phyloP scores from a whole-genome alignment of 306 rosid species.

The Dryas drummondii region DNA sequence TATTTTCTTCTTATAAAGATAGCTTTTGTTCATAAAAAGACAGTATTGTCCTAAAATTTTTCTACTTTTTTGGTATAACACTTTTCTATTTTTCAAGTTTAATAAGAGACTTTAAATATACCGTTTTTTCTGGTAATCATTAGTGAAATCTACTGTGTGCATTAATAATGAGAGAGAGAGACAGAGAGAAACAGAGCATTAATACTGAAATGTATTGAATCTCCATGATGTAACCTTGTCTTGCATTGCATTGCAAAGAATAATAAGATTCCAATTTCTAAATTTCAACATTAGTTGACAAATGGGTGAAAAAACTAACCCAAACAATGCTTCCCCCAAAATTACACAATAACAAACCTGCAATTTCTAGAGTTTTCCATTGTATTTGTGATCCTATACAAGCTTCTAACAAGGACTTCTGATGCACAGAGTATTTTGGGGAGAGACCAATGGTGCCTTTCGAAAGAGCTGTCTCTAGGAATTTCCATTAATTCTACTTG shows the following conservation, averaged over 20 bases:
- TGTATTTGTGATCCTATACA: constrained; percentile 39
- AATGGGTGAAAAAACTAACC: constrained; percentile 35
- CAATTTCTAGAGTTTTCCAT: constrained; percentile 38
- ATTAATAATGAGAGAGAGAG: neutral
- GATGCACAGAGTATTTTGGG: constrained; percentile 13
- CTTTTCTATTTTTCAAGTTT: no score
- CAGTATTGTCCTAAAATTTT: no score
- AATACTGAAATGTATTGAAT: neutral
- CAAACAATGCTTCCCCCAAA: constrained; percentile 52
- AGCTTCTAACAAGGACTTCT: constrained; percentile 36
- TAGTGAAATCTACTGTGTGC: no score
- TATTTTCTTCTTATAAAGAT: no score
- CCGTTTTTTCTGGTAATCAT: no score
- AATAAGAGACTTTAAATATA: no score
- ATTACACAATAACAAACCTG: constrained; percentile 24
- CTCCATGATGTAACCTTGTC: constrained; percentile 9
- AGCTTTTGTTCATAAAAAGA: no score
- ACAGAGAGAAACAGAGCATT: neutral
- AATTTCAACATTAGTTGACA: constrained; percentile 40
- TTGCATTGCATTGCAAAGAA: constrained; percentile 52
- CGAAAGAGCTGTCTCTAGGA: constrained; percentile 29
- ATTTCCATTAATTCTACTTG: constrained; percentile 34
- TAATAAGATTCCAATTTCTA: constrained; percentile 33
- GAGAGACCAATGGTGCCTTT: constrained; percentile 33
- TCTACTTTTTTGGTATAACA: no score